Conservation (phyloP, 495 filamentous ascomycete genomes). For the Penicillium steckii region DNA sequence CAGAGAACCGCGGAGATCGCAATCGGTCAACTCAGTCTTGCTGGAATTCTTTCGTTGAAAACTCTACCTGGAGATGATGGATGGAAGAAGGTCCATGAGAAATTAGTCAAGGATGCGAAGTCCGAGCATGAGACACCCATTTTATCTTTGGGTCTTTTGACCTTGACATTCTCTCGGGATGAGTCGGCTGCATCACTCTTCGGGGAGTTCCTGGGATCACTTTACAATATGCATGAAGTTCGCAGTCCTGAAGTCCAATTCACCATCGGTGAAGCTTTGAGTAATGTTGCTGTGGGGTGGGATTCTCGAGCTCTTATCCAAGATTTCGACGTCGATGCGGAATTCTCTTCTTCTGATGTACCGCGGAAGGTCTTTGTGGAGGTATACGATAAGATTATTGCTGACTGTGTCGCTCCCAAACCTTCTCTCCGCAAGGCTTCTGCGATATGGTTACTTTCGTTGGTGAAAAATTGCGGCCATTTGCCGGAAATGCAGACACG, state of each 20-base stretch:
- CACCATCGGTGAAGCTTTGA: slow-evolving; percentile 80
- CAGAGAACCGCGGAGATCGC: slow-evolving; percentile 61
- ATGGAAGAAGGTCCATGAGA: slow-evolving; percentile 51
- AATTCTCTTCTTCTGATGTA: slow-evolving; percentile 36
- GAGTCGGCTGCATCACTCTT: slow-evolving; percentile 29
- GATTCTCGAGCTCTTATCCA: slow-evolving; percentile 59
- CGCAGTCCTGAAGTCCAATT: slow-evolving; percentile 85
- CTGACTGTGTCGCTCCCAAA: slow-evolving; percentile 76
- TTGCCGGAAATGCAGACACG: slow-evolving; percentile 65
- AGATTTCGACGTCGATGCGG: slow-evolving; percentile 61
- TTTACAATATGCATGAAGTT: slow-evolving; percentile 78
- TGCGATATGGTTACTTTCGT: slow-evolving; percentile 86
- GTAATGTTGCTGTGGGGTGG: slow-evolving; percentile 77
- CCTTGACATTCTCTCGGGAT: slow-evolving; percentile 49
- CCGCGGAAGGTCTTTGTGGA: slow-evolving; percentile 49
- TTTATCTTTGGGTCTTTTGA: slow-evolving; percentile 64
- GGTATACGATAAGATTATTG: slow-evolving; percentile 65
- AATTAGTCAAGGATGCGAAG: slow-evolving; percentile 65
- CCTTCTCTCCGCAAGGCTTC: slow-evolving; percentile 85
- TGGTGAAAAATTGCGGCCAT: slow-evolving; percentile 90
- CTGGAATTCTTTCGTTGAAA: slow-evolving; percentile 50
- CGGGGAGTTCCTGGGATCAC: slow-evolving; percentile 50
- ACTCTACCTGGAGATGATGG: slow-evolving; percentile 35
- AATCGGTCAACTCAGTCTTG: slow-evolving; percentile 74
- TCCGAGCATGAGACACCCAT: slow-evolving; percentile 82